These are phyloP conservation scores for Pseudognaphalium luteoalbum DNA, from an alignment of 129 eudicot species.

Conservation along the genomic window DNA sequence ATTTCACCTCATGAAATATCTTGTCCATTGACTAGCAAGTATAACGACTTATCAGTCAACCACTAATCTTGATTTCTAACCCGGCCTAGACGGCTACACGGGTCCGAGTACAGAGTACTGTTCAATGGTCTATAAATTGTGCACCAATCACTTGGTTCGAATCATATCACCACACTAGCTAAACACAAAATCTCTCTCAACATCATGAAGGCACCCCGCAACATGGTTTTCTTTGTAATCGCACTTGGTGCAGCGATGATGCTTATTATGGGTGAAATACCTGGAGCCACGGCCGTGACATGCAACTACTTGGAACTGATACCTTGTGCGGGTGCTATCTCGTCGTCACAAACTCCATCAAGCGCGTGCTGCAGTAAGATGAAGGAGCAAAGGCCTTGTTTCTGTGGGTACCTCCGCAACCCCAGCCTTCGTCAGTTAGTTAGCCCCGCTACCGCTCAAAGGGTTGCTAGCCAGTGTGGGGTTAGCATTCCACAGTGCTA, in stretches of 20 bases:
- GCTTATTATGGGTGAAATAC: constrained; percentile 12
- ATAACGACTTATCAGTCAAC: not conserved
- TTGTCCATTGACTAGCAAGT: not conserved
- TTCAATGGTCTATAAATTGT: constrained; percentile 25
- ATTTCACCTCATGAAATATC: not conserved
- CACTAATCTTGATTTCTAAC: not conserved
- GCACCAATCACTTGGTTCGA: not conserved
- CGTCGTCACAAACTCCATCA: constrained; percentile 17
- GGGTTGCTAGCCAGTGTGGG: constrained; percentile 32
- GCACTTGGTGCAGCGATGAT: not conserved
- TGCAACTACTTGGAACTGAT: constrained; percentile 35
- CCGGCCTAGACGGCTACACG: not conserved
- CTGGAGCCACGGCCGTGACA: constrained; percentile 22
- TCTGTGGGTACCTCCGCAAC: constrained; percentile 33
- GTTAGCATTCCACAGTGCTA: constrained; percentile 34
- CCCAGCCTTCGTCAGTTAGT: constrained; percentile 23
- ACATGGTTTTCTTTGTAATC: not conserved
- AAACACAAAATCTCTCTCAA: constrained; percentile 6
- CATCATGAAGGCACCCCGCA: not conserved
- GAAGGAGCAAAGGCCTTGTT: constrained; percentile 31
- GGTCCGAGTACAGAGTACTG: no score
- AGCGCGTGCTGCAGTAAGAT: constrained; percentile 26
- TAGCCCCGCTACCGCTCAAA: constrained; percentile 29
- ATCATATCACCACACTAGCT: constrained; percentile 6
- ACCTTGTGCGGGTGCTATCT: constrained; percentile 29